Evolutionary conservation across 1,284 basidiomycete genomes (phyloP).

Genomic region (Cryptococcus neoformans): DNA sequence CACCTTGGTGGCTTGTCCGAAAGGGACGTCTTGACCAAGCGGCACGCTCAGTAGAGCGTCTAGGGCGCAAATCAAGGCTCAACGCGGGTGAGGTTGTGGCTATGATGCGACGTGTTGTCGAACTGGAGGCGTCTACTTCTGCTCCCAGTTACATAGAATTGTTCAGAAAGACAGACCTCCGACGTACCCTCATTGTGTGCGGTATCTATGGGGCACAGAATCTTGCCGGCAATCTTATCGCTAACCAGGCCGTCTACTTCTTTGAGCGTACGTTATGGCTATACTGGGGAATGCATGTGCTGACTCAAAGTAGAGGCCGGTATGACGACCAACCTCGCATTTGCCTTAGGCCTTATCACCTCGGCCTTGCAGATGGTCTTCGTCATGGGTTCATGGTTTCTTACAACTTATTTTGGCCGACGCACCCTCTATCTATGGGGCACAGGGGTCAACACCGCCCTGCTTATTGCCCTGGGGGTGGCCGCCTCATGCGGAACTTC

Average conservation of each 20-base stretch:
- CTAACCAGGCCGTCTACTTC: conserved; percentile 39
- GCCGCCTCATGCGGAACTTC: conserved; percentile 21
- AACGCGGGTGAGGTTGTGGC: conserved; percentile 24
- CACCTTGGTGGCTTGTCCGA: conserved; percentile 39
- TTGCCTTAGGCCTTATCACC: conserved; percentile 36
- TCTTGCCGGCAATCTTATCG: conserved; percentile 38
- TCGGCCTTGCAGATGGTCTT: conserved; percentile 39
- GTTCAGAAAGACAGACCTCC: conserved; percentile 48
- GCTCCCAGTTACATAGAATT: conserved; percentile 44
- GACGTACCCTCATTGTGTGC: conserved; percentile 50
- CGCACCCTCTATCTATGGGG: conserved; percentile 21
- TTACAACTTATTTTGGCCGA: conserved; percentile 29
- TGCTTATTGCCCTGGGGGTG: conserved; percentile 22
- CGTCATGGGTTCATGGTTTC: conserved; percentile 35
- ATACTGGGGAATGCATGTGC: not conserved
- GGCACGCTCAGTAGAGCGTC: conserved; percentile 20
- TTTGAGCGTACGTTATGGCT: conserved; percentile 27
- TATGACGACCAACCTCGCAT: conserved; percentile 31
- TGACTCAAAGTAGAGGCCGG: conserved; percentile 30
- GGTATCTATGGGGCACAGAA: conserved; percentile 46
- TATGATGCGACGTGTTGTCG: conserved; percentile 32
- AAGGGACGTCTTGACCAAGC: conserved; percentile 50
- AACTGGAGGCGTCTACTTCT: conserved; percentile 13
- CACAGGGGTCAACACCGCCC: conserved; percentile 19
- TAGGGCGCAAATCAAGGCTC: conserved; percentile 18